Evolutionary conservation across 106 monocot genomes (phyloP), one percentile per base, ranked within the genome.

Genomic region (Allium cepa): DNA sequence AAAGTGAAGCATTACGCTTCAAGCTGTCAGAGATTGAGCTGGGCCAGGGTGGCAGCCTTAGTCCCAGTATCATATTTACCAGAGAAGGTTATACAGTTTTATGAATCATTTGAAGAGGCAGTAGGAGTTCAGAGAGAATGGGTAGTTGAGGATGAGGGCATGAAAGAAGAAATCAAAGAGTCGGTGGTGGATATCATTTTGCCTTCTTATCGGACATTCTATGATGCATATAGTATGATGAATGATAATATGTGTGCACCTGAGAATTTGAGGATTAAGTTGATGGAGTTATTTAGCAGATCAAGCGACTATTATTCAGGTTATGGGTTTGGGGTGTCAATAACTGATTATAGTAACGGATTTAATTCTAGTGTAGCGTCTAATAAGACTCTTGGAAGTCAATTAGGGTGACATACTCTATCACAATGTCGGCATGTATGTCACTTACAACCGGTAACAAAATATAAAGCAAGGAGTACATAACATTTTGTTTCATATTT

Each of bases 101-200:
- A 63, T 49, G 62, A n/a, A 49, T 9, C 3, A 8, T 63, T 72
- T 6, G 63, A 72, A 52, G 72, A 63, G 72, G 53, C 72, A 50
- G 49, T 26, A 3, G 26, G 63, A 53, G 26, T 45, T 10, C 62
- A 72, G 53, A 68, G 50, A 10, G 62, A 50, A 17, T 68, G 67
- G 75, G 68, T 75, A 46, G 75, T 75, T 13, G 67, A 52, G 12
- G 75, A 75, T 53, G 68, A 48, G 47, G 15, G 7, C 13, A 75
- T 75, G 75, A 60, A 53, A 62, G 60, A 75, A 61, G 75, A 61
- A 11, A 59, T 75, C 36, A 52, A 18, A 22, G 68, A 45, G 59
- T 49, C 10, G 16, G 68, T 68, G 45, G 51, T 12, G 52, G 75
- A 18, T 51, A 28, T 68, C 53, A 22, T 75, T 10, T 27, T 75